These are phyloP conservation scores for Xanthoparmelia taractica DNA, from an alignment of 495 filamentous ascomycete species.

Conservation along the genomic window DNA sequence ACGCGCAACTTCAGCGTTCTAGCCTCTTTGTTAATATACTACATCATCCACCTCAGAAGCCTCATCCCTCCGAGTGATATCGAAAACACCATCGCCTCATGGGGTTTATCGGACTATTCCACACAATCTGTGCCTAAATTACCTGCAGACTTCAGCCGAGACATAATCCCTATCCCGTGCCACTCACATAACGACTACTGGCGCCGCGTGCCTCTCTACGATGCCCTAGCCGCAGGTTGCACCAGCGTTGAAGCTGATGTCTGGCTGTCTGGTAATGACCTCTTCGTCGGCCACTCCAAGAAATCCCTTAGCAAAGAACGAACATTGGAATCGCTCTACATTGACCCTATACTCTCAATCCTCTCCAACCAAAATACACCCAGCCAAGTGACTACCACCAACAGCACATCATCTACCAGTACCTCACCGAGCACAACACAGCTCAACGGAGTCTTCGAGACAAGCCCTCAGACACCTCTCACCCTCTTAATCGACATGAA, in stretches of 20 bases:
- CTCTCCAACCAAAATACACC: slow-evolving; percentile 48
- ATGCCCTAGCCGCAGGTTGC: slow-evolving; percentile 45
- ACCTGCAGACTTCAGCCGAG: slow-evolving; percentile 46
- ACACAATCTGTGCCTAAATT: not conserved
- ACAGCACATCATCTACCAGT: slow-evolving; percentile 16
- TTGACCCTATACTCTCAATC: slow-evolving; percentile 53
- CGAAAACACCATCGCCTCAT: slow-evolving; percentile 13
- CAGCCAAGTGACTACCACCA: not conserved
- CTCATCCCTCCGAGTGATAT: slow-evolving; percentile 18
- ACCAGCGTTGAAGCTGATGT: slow-evolving; percentile 69
- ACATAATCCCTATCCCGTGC: slow-evolving; percentile 50
- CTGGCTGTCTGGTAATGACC: slow-evolving; percentile 43
- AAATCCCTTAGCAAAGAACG: slow-evolving; percentile 45
- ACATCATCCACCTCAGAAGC: slow-evolving; percentile 7
- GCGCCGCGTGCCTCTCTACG: slow-evolving; percentile 51
- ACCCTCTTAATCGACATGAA: slow-evolving; percentile 36
- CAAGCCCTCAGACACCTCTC: slow-evolving; percentile 26
- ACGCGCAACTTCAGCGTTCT: not conserved
- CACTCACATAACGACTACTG: slow-evolving; percentile 67
- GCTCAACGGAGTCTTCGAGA: slow-evolving; percentile 53
- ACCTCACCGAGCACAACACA: slow-evolving; percentile 35
- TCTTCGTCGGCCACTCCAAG: slow-evolving; percentile 53
- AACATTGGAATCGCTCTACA: slow-evolving; percentile 56
- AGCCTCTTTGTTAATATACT: slow-evolving; percentile 8
- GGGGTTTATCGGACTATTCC: slow-evolving; percentile 7